A percentile compares a stretch with the other conserved stretches of the same genome.
Conservation (phyloP, 768 basidiomycete genomes). For the Tremella yokohamensis region DNA sequence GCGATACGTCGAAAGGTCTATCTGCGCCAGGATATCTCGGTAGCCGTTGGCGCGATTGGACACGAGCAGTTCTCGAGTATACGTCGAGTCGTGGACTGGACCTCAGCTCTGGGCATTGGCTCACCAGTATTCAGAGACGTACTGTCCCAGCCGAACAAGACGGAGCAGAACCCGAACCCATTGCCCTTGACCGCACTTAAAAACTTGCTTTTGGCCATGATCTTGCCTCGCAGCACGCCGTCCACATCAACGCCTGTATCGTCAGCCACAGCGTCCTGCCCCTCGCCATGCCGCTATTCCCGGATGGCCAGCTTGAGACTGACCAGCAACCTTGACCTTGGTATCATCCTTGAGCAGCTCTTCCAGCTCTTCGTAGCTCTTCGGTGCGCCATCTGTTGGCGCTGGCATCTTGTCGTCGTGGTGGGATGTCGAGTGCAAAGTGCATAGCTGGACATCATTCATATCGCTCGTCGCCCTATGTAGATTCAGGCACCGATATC, state of each 20-base stretch:
- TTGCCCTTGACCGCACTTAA: constrained; percentile 66
- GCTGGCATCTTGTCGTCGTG: constrained; percentile 17
- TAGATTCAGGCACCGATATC: background rate
- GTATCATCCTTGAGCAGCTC: constrained; percentile 60
- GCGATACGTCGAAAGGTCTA: constrained; percentile 83
- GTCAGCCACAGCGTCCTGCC: background rate
- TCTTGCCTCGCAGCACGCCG: constrained; percentile 91
- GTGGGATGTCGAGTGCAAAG: background rate
- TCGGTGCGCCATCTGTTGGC: constrained; percentile 55
- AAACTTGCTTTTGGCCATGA: constrained; percentile 88
- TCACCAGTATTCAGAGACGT: constrained; percentile 8
- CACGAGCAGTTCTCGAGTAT: constrained; percentile 78
- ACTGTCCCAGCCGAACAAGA: constrained; percentile 62
- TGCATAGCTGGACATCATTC: background rate
- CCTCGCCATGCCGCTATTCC: background rate
- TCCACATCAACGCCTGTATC: constrained; percentile 61
- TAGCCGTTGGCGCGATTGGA: constrained; percentile 92
- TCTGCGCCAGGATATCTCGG: constrained; percentile 75
- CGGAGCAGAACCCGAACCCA: constrained; percentile 90
- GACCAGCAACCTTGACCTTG: constrained; percentile 92
- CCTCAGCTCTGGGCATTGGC: constrained; percentile 51
- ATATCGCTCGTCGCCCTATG: background rate
- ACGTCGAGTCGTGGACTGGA: constrained; percentile 87
- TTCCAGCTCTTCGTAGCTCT: constrained; percentile 61
- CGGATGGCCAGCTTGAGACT: constrained; percentile 34